Conservation (phyloP, 2,329 filamentous ascomycete genomes). For the Colletotrichum salicis region DNA sequence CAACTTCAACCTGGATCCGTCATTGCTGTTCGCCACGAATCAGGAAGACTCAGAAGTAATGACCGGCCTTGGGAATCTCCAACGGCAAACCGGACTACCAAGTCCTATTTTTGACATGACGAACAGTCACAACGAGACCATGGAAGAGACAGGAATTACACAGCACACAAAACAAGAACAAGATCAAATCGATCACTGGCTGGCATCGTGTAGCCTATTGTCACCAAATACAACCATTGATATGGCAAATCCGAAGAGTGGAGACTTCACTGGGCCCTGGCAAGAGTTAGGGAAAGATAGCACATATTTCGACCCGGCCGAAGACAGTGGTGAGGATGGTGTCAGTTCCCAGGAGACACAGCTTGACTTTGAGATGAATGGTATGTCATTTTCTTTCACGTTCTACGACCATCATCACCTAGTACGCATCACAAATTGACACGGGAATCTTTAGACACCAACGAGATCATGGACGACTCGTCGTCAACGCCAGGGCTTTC, state of each 20-base stretch:
- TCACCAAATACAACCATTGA: not conserved
- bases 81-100: not conserved
- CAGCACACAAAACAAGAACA: conserved; percentile 1
- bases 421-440: not conserved
- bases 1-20: not conserved
- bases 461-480: not conserved
- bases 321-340: not conserved
- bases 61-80: not conserved
- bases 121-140: not conserved
- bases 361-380: conserved; percentile 4
- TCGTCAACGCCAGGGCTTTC: conserved; percentile 8
- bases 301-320: not conserved
- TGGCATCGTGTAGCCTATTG: not conserved
- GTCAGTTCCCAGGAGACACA: conserved; percentile 9
- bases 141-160: not conserved
- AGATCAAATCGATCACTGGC: conserved; percentile 25
- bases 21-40: not conserved
- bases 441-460: not conserved
- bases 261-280: not conserved
- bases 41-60: not conserved
- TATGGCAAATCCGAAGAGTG: not conserved
- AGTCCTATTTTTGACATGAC: not conserved
- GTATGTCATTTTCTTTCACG: not conserved
- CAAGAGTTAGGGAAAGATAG: not conserved
- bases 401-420: accelerated